phyloP scores from a whole-genome alignment of 179 eudicot genomes.

The Actinidia polygama region DNA sequence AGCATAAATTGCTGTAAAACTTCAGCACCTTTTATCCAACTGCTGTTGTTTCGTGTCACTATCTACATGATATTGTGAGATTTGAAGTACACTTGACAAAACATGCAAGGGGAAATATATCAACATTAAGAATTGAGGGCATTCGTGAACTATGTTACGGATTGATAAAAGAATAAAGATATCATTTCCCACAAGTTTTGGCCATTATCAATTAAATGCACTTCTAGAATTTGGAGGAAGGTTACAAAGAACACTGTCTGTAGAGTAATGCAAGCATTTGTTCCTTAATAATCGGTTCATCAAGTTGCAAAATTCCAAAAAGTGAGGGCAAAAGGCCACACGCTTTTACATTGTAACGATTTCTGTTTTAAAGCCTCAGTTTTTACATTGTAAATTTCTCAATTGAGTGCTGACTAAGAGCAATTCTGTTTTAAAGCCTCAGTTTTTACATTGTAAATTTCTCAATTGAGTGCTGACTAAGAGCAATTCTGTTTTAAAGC shows the following conservation, averaged over 20 bases:
- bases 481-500: conserved; percentile 45
- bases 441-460: not conserved
- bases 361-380: not conserved
- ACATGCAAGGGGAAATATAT: not conserved
- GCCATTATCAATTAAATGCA: not conserved
- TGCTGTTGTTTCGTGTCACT: not conserved
- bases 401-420: not conserved
- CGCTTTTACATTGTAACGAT: no score
- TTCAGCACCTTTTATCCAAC: not conserved
- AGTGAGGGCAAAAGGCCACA: no score
- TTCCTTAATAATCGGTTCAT: no score
- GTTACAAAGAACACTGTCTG: no score
- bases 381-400: no score
- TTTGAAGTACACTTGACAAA: not conserved
- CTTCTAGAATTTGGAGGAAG: no score
- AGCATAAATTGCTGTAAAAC: not conserved
- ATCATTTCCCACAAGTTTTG: not conserved
- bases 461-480: not conserved
- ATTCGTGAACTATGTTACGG: no score
- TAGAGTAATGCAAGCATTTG: no score
- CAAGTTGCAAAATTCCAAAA: no score
- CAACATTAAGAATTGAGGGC: not conserved
- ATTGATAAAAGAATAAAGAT: no score
- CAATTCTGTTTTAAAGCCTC: not conserved
- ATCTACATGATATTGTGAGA: not conserved